These are phyloP conservation scores for Lenwebbia sp. DNA, from an alignment of 345 rosid genomes.

Conservation along the genomic window DNA sequence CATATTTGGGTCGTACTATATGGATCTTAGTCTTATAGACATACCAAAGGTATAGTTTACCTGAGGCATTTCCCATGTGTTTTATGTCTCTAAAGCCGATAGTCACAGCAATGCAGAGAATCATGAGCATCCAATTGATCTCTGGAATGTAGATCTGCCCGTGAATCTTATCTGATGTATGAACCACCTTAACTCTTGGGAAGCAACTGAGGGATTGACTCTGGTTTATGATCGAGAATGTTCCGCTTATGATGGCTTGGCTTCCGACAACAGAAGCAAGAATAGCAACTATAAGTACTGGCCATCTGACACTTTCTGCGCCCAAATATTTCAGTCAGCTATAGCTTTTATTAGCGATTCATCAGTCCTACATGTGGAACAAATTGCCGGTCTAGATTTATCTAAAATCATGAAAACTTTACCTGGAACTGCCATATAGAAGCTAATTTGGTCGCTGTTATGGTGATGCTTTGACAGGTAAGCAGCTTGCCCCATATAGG, in stretches of 20 bases:
- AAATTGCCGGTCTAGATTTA: neutral
- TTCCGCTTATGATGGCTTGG: conserved; percentile 12
- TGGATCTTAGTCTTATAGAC: neutral
- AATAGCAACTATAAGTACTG: conserved; percentile 7
- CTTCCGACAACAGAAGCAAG: conserved; percentile 16
- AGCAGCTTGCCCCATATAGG: conserved; percentile 17
- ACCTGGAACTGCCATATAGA: conserved; percentile 10
- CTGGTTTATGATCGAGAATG: conserved; percentile 15
- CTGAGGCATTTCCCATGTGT: conserved; percentile 12
- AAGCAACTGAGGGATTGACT: conserved; percentile 29
- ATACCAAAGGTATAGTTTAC: neutral
- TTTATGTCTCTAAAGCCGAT: conserved; percentile 14
- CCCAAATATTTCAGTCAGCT: neutral
- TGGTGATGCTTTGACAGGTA: conserved; percentile 5
- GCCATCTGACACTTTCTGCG: conserved; percentile 11
- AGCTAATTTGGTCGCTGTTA: neutral
- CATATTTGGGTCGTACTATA: no score
- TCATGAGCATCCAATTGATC: conserved; percentile 45
- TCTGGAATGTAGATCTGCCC: conserved; percentile 49
- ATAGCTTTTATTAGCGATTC: neutral
- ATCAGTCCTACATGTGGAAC: neutral
- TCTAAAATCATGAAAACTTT: neutral
- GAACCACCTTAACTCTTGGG: conserved; percentile 37
- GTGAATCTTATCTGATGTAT: conserved; percentile 35
- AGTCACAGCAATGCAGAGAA: conserved; percentile 13